Evolutionary conservation across 2,329 filamentous ascomycete genomes (phyloP), one percentile per base, ranked within the genome.

Genomic region (Aspergillus cejpii): DNA sequence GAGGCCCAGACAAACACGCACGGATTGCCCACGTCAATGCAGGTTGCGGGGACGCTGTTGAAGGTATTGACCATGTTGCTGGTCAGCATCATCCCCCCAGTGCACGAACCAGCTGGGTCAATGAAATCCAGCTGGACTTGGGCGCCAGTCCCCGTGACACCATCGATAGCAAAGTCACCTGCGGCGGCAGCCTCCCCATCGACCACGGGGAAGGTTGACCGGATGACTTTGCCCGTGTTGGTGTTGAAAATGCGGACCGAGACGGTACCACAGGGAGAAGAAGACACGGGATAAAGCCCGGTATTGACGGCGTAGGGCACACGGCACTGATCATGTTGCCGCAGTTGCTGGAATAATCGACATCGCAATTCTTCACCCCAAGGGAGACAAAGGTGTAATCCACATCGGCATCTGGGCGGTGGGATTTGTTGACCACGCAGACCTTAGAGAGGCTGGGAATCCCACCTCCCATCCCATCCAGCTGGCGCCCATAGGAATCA

Each of bases 351-450:
- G 80, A 79, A 55, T 79, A 75, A 56, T 87, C 84, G 2, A 88
- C 72, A 24, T 70, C 65, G 4, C 69, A 68, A 53, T 82, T 74
- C 41, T 76, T 75, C 43, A 87, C 76, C 2, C 83, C 83, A 5
- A 87, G 69, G 29, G 82, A 79, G 1, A 83, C 77, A 59, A 88
- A 88, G 0, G 83, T 88, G 57, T 83, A 87, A 47, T 85, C 79
- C 10, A 87, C 71, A 51, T 86, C 77, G 0, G 74, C 74, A 20
- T 73, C 74, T 0, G 62, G 48, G 12, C 71, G 66, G 2, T 63
- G 58, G 2, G 79, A 73, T 1, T 69, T 68, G 2, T 74, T 76
- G 1, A 89, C 72, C 1, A 89, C 71, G 63, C 83, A 85, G 14
- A 88, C 72, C 62, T 89, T 89, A 44, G 79, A 84, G 2, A 85